Conservation (phyloP, 108 stramenopile genomes). For the Fragilariopsis cylindrus region DNA sequence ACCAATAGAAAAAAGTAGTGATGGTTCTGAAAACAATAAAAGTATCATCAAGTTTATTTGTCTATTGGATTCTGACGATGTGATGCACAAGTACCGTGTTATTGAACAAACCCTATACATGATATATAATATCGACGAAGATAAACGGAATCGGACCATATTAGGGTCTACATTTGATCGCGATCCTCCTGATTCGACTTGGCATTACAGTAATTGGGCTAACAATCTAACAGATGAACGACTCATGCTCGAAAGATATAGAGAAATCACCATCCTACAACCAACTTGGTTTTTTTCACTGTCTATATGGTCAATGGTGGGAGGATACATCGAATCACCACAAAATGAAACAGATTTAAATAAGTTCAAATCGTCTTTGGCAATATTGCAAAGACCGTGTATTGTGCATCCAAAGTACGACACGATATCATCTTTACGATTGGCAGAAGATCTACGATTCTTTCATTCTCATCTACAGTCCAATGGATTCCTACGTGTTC, state of each 20-base stretch:
- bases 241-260: conserved; percentile 73
- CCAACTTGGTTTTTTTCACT: conserved; percentile 85
- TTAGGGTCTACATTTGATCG: conserved; percentile 84
- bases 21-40: neutral
- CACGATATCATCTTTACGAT: conserved; percentile 44
- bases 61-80: conserved; percentile 82
- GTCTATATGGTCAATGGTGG: conserved; percentile 55
- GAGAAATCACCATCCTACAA: conserved; percentile 88
- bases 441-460: conserved; percentile 90
- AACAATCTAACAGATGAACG: conserved; percentile 76
- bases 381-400: conserved; percentile 15
- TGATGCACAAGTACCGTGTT: conserved; percentile 71
- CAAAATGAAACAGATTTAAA: neutral
- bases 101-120: conserved; percentile 68
- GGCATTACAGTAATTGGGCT: conserved; percentile 89
- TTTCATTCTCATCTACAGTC: conserved; percentile 77
- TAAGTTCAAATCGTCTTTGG: neutral
- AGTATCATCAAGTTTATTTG: conserved; percentile 55
- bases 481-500: conserved; percentile 50
- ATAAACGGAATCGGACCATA: conserved; percentile 45
- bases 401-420: conserved; percentile 48
- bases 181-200: conserved; percentile 81
- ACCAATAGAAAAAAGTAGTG: neutral
- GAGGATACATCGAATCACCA: conserved; percentile 75
- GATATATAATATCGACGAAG: conserved; percentile 33